Conservation (phyloP, 2,329 filamentous ascomycete species). For the Phyllosticta citriasiana region DNA sequence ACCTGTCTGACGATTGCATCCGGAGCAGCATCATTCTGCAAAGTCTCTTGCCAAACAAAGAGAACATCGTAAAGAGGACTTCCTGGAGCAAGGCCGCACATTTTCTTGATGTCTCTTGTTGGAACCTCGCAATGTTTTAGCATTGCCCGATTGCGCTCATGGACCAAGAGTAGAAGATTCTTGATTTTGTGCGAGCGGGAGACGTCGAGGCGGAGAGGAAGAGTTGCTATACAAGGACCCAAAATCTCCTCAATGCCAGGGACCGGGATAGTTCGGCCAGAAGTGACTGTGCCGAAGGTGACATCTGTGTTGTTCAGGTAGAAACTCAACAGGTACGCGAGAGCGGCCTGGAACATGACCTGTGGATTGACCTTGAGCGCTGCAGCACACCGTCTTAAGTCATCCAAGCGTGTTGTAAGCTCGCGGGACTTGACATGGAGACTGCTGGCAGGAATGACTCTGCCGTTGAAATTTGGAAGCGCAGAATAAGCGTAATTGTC, state of each 20-base stretch:
- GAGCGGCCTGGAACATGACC: constrained; percentile 64
- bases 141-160: constrained; percentile 54
- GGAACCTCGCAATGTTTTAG: constrained; percentile 55
- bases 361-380: constrained; percentile 50
- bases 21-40: constrained; percentile 29
- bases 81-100: constrained; percentile 44
- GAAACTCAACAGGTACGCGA: constrained; percentile 54
- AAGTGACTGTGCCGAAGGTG: constrained; percentile 69
- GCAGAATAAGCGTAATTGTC: constrained; percentile 43
- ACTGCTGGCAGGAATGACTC: constrained; percentile 9
- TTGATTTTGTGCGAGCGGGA: constrained; percentile 32
- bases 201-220: constrained; percentile 61
- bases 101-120: constrained; percentile 58
- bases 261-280: constrained; percentile 67
- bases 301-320: constrained; percentile 58
- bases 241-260: constrained; percentile 60
- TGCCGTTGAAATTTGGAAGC: constrained; percentile 50
- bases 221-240: constrained; percentile 68
- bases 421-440: neutral
- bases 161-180: constrained; percentile 55
- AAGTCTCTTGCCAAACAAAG: constrained; percentile 75
- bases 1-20: constrained; percentile 42
- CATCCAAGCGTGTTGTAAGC: neutral
- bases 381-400: constrained; percentile 28
- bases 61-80: constrained; percentile 63